Conservation (phyloP, 768 basidiomycete genomes). For the Crepidotus variabilis region DNA sequence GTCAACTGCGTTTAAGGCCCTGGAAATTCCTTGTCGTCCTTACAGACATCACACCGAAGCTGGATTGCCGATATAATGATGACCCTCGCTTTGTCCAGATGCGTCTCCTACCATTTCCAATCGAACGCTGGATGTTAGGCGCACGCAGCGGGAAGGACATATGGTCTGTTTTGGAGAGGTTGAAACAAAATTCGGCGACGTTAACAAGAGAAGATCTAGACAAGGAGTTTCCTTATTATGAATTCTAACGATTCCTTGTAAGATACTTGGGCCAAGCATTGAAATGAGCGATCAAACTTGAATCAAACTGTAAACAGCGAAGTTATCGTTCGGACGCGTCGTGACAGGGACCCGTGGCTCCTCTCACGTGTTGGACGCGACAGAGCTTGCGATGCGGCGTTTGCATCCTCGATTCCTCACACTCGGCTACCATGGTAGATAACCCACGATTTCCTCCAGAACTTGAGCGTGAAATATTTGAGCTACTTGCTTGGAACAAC, state of each 20-base stretch:
- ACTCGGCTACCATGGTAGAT: no score
- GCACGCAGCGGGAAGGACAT: not conserved
- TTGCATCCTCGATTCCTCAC: no score
- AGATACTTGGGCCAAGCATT: no score
- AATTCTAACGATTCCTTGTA: no score
- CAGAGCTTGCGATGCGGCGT: no score
- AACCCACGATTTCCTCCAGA: slow-evolving; percentile 3
- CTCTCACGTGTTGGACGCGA: no score
- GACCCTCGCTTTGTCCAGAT: not conserved
- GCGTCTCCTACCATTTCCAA: not conserved
- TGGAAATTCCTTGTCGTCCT: not conserved
- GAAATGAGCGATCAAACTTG: no score
- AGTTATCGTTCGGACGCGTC: no score
- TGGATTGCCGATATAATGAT: no score
- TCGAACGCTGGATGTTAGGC: not conserved
- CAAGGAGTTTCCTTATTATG: not conserved
- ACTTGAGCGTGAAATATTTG: slow-evolving; percentile 16
- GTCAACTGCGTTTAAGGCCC: not conserved
- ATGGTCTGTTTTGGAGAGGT: not conserved
- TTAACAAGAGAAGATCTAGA: not conserved
- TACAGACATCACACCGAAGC: not conserved
- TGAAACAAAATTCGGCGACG: not conserved
- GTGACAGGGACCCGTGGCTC: no score
- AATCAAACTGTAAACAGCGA: no score
- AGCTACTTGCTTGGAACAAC: slow-evolving; percentile 4